Percentiles rank a stretch among this genome's conserved stretches.
These are phyloP conservation scores for Globisporangium orthogonon DNA, from an alignment of 352 stramenopile species.

Conservation along the genomic window DNA sequence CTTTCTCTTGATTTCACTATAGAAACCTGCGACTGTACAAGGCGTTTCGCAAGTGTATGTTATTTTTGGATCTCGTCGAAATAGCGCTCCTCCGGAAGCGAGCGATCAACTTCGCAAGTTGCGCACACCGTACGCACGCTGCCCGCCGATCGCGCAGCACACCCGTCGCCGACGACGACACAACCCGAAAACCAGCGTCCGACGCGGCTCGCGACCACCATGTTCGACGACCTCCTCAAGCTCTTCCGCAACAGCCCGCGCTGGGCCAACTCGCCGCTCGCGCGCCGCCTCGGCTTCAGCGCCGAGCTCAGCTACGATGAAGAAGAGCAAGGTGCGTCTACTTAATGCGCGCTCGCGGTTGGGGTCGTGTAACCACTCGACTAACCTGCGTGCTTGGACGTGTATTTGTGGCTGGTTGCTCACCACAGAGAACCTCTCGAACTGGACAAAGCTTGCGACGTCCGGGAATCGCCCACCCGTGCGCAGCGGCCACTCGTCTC, in stretches of 20 bases:
- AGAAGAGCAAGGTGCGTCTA: constrained; percentile 31
- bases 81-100: too few relatives aligned
- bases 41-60: too few relatives aligned
- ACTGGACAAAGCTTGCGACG: constrained; percentile 73
- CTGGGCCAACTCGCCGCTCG: constrained; percentile 73
- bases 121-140: too few relatives aligned
- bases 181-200: constrained; percentile 8
- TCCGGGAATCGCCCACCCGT: constrained; percentile 64
- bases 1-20: too few relatives aligned
- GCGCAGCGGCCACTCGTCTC: constrained; percentile 71
- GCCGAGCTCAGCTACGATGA: constrained; percentile 59
- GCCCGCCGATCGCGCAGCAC: too few relatives aligned
- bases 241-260: constrained; percentile 75
- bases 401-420: background rate
- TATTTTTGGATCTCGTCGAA: too few relatives aligned
- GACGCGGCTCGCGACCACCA: constrained; percentile 8
- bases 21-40: too few relatives aligned
- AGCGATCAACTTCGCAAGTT: too few relatives aligned
- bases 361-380: constrained; percentile 1
- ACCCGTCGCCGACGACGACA: background rate
- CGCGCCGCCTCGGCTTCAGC: constrained; percentile 59
- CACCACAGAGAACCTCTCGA: constrained; percentile 38
- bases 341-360: background rate
- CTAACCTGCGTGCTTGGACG: background rate
- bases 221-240: constrained; percentile 76